A percentile compares a stretch with the other conserved stretches of the same genome.
Evolutionary conservation across 495 filamentous ascomycete genomes (phyloP).

Genomic region (Penicillium roqueforti): DNA sequence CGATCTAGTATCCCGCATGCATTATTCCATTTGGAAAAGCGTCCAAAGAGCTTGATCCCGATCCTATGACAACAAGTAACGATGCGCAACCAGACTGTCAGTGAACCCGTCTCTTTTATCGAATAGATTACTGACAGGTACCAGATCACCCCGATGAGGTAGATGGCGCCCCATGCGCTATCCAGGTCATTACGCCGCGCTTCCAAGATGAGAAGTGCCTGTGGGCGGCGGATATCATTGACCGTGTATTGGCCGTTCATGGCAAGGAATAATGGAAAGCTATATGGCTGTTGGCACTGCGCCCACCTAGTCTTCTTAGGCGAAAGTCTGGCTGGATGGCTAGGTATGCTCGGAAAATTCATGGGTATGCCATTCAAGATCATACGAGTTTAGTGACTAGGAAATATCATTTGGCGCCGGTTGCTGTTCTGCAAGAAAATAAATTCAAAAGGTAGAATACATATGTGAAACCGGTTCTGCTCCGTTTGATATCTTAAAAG

Average conservation of each 20-base stretch:
- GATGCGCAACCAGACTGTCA: conserved; percentile 35
- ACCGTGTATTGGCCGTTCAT: conserved; percentile 9
- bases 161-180: conserved; percentile 36
- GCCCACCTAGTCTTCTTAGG: background rate
- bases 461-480: conserved; percentile 20
- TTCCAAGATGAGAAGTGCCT: conserved; percentile 46
- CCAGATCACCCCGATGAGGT: conserved; percentile 33
- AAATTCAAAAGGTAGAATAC: conserved; percentile 28
- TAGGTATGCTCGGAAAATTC: background rate
- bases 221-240: conserved; percentile 33
- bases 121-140: background rate
- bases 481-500: conserved; percentile 19
- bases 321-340: background rate
- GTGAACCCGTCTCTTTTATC: conserved; percentile 1
- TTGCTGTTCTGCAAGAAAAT: conserved; percentile 18
- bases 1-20: conserved; percentile 31
- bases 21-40: conserved; percentile 33
- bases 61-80: conserved; percentile 21
- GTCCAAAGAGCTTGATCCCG: conserved; percentile 34
- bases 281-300: background rate
- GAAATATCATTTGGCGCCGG: conserved; percentile 13
- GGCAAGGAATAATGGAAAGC: background rate
- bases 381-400: background rate
- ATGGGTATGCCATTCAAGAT: background rate
- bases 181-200: conserved; percentile 36